Evolutionary conservation across 805 yeast genomes (phyloP), one percentile per base, ranked within the genome.

Genomic region (Nakazawaea laoshanensis): DNA sequence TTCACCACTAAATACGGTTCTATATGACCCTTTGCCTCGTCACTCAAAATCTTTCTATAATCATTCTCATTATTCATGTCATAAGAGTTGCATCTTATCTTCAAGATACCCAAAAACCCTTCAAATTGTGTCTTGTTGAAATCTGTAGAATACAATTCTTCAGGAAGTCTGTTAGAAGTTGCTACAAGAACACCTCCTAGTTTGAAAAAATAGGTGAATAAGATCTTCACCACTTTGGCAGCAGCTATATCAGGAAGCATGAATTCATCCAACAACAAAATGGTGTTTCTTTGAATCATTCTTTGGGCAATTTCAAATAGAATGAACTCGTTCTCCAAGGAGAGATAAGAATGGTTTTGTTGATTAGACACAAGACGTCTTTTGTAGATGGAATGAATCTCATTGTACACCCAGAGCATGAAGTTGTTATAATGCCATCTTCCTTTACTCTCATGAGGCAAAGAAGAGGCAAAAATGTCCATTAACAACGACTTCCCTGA

Each of bases 231-330:
- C 23, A 80, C 75, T 44, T 77, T 79, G 1, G 85, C 87, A 15
- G 82, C 68, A 0, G 86, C 83, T 23, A 81, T 63, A 47, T 80
- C 88, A 0, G 88, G 88, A 19, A 80, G 48, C 81, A 78, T 77
- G 54, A 80, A 80, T 49, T 81, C 88, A 49, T 80, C 88, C 25
- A 80, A 52, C 51, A 79, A 60, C 38, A 80, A 51, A 10, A 80
- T 59, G 2, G 84, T 75, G 45, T 67, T 73, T 38, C 63, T 64
- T 10, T 57, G 51, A 19, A 79, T 67, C 75, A 80, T 62, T 32
- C 66, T 75, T 32, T 74, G 71, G 5, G 87, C 86, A 15, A 80
- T 61, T 47, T 79, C 84, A 44, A 75, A 72, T 18, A 80, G 47
- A 15, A 77, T 64, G 39, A 75, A 73, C 45, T 80, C 87, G 40